Evolutionary conservation across 139 green algal species (phyloP).

Genomic region (Chara braunii): DNA sequence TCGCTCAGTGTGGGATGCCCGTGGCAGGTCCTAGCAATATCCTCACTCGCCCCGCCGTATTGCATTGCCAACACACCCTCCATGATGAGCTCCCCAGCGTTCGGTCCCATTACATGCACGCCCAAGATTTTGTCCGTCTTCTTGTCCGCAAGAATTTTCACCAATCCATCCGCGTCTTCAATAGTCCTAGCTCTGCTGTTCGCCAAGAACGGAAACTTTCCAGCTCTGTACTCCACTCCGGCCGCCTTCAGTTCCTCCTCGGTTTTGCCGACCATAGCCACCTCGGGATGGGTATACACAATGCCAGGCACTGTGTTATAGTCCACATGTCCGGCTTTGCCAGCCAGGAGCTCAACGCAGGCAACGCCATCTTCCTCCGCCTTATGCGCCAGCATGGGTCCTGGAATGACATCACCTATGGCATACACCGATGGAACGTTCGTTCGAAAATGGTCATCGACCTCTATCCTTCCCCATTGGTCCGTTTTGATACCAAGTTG

Average conservation of each 20-base stretch:
- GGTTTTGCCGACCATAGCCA: conserved; percentile 68
- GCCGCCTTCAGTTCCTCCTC: conserved; percentile 67
- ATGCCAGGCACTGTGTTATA: conserved; percentile 92
- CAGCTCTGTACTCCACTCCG: conserved; percentile 64
- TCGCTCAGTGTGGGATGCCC: conserved; percentile 93
- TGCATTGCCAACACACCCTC: conserved; percentile 84
- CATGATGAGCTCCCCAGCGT: conserved; percentile 77
- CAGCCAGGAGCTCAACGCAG: conserved; percentile 82
- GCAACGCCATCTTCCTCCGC: conserved; percentile 96
- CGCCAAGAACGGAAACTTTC: conserved; percentile 94
- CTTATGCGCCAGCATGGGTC: conserved; percentile 98
- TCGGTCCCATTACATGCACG: conserved; percentile 87
- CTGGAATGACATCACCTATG: conserved; percentile 76
- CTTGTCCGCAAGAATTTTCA: conserved; percentile 86
- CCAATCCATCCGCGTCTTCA: conserved; percentile 63
- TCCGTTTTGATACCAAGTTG: conserved; percentile 67
- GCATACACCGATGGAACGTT: conserved; percentile 61
- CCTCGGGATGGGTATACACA: conserved; percentile 91
- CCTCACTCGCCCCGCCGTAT: conserved; percentile 74
- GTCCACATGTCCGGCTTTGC: conserved; percentile 88
- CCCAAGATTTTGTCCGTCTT: conserved; percentile 93
- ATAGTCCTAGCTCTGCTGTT: conserved; percentile 82
- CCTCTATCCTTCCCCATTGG: conserved; percentile 60
- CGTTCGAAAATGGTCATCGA: conserved; percentile 40
- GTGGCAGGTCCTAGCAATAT: conserved; percentile 95